Conservation (phyloP, 192 early-diverging fungal genomes). For the Thamnidium elegans region DNA sequence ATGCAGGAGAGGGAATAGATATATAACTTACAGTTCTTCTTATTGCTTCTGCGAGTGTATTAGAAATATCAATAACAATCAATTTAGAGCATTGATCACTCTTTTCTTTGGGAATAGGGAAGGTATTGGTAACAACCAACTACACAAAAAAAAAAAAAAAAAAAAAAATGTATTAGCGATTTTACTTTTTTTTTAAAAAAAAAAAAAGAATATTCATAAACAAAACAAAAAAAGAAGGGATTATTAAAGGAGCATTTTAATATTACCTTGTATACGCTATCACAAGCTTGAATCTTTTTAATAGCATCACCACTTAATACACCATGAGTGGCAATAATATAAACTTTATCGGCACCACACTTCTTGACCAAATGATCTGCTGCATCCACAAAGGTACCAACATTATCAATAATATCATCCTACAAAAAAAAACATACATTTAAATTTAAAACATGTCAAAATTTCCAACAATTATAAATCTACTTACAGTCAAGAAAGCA, state of each 20-base stretch:
- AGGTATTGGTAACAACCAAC: slow-evolving; percentile 89
- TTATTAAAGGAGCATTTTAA: neutral
- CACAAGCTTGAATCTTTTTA: slow-evolving; percentile 69
- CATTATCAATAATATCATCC: slow-evolving; percentile 95
- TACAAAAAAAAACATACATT: neutral
- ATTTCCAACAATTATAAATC: neutral
- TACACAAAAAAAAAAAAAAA: neutral
- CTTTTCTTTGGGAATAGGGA: slow-evolving; percentile 77
- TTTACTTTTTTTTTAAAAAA: no score
- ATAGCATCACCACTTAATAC: slow-evolving; percentile 88
- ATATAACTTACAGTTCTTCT: slow-evolving; percentile 51
- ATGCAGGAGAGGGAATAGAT: neutral
- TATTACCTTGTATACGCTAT: slow-evolving; percentile 36
- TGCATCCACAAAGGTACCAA: slow-evolving; percentile 88
- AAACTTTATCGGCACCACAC: slow-evolving; percentile 75
- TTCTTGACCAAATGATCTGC: slow-evolving; percentile 86
- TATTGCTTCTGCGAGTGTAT: slow-evolving; percentile 91
- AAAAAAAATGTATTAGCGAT: neutral
- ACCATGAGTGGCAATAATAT: slow-evolving; percentile 93
- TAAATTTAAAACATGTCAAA: no score
- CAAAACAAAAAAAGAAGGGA: no score
- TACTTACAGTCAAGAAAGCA: slow-evolving; percentile 74
- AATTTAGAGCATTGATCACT: slow-evolving; percentile 71
- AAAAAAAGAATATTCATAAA: no score
- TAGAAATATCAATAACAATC: slow-evolving; percentile 81